Evolutionary conservation across 805 yeast genomes (phyloP).

Genomic region (Candida ficus): DNA sequence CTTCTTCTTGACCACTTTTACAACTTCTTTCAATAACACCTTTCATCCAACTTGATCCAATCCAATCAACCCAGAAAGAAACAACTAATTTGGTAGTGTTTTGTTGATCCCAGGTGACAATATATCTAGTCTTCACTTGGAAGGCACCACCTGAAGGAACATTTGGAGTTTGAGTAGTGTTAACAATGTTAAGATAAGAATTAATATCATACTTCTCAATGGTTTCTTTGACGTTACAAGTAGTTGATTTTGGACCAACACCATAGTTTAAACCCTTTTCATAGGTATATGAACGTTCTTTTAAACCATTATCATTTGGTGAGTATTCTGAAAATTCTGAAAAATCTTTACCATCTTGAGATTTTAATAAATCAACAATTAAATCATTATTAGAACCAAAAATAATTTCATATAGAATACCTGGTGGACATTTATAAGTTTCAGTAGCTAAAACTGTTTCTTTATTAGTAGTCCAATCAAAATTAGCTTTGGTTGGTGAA

Average conservation of each 20-base stretch:
- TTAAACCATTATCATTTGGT: constrained; percentile 34
- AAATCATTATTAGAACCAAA: constrained; percentile 58
- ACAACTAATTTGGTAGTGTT: constrained; percentile 56
- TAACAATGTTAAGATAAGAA: constrained; percentile 52
- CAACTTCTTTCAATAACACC: constrained; percentile 85
- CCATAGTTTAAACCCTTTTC: constrained; percentile 72
- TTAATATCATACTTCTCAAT: constrained; percentile 51
- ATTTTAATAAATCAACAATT: constrained; percentile 35
- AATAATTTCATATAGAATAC: constrained; percentile 61
- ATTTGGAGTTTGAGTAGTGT: constrained; percentile 76
- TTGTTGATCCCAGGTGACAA: constrained; percentile 67
- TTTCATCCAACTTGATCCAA: constrained; percentile 88
- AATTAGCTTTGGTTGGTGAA: constrained; percentile 46
- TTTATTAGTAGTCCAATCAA: constrained; percentile 38
- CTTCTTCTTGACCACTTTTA: constrained; percentile 68
- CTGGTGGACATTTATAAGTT: constrained; percentile 65
- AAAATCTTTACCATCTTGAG: constrained; percentile 34
- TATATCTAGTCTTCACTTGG: constrained; percentile 65
- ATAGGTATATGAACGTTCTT: constrained; percentile 56
- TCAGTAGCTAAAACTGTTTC: constrained; percentile 52
- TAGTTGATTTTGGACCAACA: constrained; percentile 91
- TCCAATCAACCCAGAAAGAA: constrained; percentile 85
- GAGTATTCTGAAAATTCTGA: constrained; percentile 29
- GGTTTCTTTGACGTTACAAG: constrained; percentile 58
- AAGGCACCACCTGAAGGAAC: constrained; percentile 92